Evolutionary conservation across 805 yeast species (phyloP), one percentile per base, ranked within the genome.

Genomic region (Yamadazyma olivae): DNA sequence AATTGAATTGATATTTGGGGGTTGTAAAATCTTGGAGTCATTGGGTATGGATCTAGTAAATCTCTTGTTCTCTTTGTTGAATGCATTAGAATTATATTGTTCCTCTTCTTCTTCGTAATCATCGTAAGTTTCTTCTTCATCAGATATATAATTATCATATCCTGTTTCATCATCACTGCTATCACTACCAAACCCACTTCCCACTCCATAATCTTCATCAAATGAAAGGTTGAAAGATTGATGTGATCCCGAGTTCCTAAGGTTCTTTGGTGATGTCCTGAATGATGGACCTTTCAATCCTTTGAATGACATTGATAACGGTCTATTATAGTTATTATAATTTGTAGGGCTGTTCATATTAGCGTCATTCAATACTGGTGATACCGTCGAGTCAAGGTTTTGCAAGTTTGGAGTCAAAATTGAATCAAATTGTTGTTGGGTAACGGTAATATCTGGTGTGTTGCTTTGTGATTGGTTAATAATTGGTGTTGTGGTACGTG

Each of bases 211-310:
- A 31, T 41, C 38, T 22, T 61, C 64, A 22, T 50, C 53, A 37
- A 59, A 64, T 2, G 71, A 61, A 12, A 64, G 47, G 35, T 65
- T 63, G 29, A 67, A 57, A 27, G 67, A 61, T 48, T 67, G 71
- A 37, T 67, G 72, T 7, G 70, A 61, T 18, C 59, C 67, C 10
- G 64, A 54, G 29, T 53, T 51, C 21, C 71, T 50, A 4, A 61
- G 47, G 23, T 54, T 46, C 19, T 55, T 59, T 6, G 35, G 39
- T 13, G 39, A 31, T 17, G 19, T 24, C 16, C 71, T 71, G 43
- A 79, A 73, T 2, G 76, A 62, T 1, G 87, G 82, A 0, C 79
- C 84, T 36, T 62, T 70, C 36, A 81, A 54, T 0, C 89, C 89
- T 42, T 72, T 72, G 57, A 79, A 79, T 2, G 86, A 79, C 71